Percentiles rank a stretch among this genome's conserved stretches.
Conservation (phyloP, 1,284 basidiomycete species). For the Ganoderma multipileum region DNA sequence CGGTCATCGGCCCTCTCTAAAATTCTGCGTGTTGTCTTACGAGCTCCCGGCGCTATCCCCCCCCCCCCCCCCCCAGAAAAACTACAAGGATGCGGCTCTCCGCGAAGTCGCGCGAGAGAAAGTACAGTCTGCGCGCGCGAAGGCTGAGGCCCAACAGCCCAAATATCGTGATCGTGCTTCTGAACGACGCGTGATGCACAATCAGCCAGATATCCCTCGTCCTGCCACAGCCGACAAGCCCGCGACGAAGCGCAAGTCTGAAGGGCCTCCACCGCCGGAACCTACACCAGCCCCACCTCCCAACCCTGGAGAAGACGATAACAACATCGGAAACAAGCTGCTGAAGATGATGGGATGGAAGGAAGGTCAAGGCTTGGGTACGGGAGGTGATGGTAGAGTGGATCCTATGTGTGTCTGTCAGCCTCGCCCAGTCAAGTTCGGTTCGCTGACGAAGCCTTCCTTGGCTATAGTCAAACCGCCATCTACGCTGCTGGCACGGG, state of each 20-base stretch:
- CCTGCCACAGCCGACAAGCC: slow-evolving; percentile 41
- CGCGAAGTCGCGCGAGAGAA: slow-evolving; percentile 81
- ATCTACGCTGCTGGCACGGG: slow-evolving; percentile 89
- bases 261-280: slow-evolving; percentile 67
- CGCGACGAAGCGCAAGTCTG: slow-evolving; percentile 53
- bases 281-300: slow-evolving; percentile 66
- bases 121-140: slow-evolving; percentile 54
- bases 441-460: neutral
- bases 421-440: neutral
- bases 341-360: slow-evolving; percentile 97
- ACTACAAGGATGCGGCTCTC: slow-evolving; percentile 73
- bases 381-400: slow-evolving; percentile 80
- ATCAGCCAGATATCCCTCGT: slow-evolving; percentile 85
- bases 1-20: neutral
- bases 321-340: slow-evolving; percentile 88
- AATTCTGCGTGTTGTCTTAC: slow-evolving; percentile 7
- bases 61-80: slow-evolving; percentile 63
- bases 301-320: slow-evolving; percentile 78
- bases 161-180: slow-evolving; percentile 94
- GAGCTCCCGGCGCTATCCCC: slow-evolving; percentile 13
- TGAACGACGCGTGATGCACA: slow-evolving; percentile 86
- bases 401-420: slow-evolving; percentile 75
- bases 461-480: slow-evolving; percentile 66
- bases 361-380: slow-evolving; percentile 86
- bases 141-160: slow-evolving; percentile 45